Evolutionary conservation across 768 basidiomycete genomes (phyloP), one percentile per base, ranked within the genome.

Genomic region (Hericium erinaceus): DNA sequence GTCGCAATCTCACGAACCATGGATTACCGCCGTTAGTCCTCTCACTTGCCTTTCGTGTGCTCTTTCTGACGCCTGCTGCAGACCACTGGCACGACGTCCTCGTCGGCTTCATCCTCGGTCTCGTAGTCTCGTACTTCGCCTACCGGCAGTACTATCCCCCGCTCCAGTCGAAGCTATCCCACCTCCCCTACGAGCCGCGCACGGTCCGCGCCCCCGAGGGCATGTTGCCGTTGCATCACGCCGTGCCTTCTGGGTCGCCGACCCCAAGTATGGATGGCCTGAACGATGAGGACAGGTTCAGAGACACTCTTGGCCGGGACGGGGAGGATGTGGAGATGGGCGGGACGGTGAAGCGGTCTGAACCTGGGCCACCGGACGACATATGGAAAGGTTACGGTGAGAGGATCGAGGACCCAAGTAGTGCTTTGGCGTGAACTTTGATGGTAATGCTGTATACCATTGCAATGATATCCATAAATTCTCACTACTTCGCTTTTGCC

Each of bases 71-170:
- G 20, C 52, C 52, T 54, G 41, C 37, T 39, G 37, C 60, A 92
- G 89, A 95, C 70, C 92, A 95, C 69, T 94, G 91, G 89, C 84
- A 92, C 5, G 95, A 99, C 63, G 89, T 97, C 46, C 66, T 92
- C 9, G 82, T 89, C 2, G 94, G 95, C 5, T 79, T 84, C 2
- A 55, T 86, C 28, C 74, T 98, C 8, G 95, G 95, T 12, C 73
- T 88, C 16, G 66, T 77, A 48, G 72, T 89, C 57, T 75, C 91
- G 16, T 87, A 80, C 72, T 87, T 92, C 64, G 69, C 80, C 15
- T 95, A 95, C 70, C 82, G 88, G 46, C 90, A 90, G 66, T 92
- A 92, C 70, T 93, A 87, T 65, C 89, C 87, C 18, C 74, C 80
- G n/a, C 78, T 92, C n/a, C 66, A 72, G 2, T 82, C 84, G 0